Conservation (phyloP, 495 filamentous ascomycete species). For the Hypoxylon lienhwacheense region DNA sequence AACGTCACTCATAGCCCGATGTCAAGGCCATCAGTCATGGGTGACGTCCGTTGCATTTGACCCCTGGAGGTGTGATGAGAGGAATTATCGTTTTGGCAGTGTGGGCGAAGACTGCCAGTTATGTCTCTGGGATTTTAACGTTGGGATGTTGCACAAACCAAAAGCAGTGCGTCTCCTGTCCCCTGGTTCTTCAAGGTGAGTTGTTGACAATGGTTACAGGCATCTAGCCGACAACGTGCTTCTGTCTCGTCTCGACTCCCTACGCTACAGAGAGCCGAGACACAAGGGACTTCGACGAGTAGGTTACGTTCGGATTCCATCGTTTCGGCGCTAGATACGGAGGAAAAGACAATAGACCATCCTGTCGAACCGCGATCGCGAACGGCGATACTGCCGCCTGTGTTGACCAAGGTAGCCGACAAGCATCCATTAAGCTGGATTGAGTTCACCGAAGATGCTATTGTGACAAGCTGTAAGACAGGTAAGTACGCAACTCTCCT, state of each 20-base stretch:
- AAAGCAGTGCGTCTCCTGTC: conserved; percentile 51
- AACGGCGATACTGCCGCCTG: conserved; percentile 87
- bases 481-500: conserved; percentile 57
- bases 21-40: conserved; percentile 92
- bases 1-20: conserved; percentile 81
- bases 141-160: conserved; percentile 91
- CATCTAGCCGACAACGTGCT: conserved; percentile 59
- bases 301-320: conserved; percentile 68
- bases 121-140: conserved; percentile 95
- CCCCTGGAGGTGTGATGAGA: conserved; percentile 92
- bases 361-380: conserved; percentile 76
- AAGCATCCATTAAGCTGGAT: conserved; percentile 86
- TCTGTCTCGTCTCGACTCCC: conserved; percentile 61
- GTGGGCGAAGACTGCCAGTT: conserved; percentile 92
- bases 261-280: conserved; percentile 51
- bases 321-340: conserved; percentile 55
- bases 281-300: conserved; percentile 53
- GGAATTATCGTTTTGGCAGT: conserved; percentile 91
- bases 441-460: conserved; percentile 85
- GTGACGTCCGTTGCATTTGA: conserved; percentile 92
- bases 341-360: conserved; percentile 62
- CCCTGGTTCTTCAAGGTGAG: background rate
- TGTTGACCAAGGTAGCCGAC: conserved; percentile 87
- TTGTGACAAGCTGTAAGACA: conserved; percentile 86
- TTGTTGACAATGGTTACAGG: conserved; percentile 36